A percentile compares a stretch with the other conserved stretches of the same genome.
These are phyloP conservation scores for Ustilago nuda DNA, from an alignment of 1,284 basidiomycete species.

Conservation along the genomic window DNA sequence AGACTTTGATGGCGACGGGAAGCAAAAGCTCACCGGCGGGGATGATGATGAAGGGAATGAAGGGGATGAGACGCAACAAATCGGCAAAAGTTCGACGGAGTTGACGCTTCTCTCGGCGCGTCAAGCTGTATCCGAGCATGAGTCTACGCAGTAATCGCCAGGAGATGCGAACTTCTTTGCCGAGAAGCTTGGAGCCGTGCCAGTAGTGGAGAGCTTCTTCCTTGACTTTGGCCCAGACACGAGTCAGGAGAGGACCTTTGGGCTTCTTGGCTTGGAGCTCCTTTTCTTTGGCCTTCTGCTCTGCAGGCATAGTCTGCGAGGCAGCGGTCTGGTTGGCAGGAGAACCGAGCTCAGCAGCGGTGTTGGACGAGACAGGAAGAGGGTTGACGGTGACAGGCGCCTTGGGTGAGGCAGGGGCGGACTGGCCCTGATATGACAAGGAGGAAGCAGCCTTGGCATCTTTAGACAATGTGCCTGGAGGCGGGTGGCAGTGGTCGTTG, in stretches of 20 bases:
- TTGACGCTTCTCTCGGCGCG: slow-evolving; percentile 92
- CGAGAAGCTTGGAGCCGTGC: slow-evolving; percentile 93
- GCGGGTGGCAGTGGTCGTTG: slow-evolving; percentile 22
- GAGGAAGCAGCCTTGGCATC: slow-evolving; percentile 24
- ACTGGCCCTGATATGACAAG: slow-evolving; percentile 39
- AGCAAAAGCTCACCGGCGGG: slow-evolving; percentile 99
- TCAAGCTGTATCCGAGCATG: slow-evolving; percentile 88
- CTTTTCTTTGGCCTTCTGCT: slow-evolving; percentile 49
- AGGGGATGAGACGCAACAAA: slow-evolving; percentile 89
- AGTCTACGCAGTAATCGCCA: slow-evolving; percentile 89
- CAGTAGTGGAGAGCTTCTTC: slow-evolving; percentile 97
- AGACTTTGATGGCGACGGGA: slow-evolving; percentile 94
- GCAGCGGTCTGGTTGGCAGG: slow-evolving; percentile 52
- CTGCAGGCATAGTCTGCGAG: slow-evolving; percentile 51
- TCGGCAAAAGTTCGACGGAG: slow-evolving; percentile 93
- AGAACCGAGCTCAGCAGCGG: slow-evolving; percentile 53
- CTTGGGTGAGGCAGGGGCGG: slow-evolving; percentile 42
- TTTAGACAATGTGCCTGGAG: slow-evolving; percentile 28
- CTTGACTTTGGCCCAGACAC: slow-evolving; percentile 88
- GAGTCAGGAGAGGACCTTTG: slow-evolving; percentile 43
- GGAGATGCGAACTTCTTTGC: slow-evolving; percentile 92
- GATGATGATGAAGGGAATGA: slow-evolving; percentile 92
- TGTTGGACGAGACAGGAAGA: slow-evolving; percentile 41
- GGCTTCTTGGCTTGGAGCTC: slow-evolving; percentile 47
- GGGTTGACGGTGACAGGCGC: slow-evolving; percentile 40